Evolutionary conservation across 192 early-diverging fungal species (phyloP), one percentile per base, ranked within the genome.

Genomic region (Coemansia sp.): DNA sequence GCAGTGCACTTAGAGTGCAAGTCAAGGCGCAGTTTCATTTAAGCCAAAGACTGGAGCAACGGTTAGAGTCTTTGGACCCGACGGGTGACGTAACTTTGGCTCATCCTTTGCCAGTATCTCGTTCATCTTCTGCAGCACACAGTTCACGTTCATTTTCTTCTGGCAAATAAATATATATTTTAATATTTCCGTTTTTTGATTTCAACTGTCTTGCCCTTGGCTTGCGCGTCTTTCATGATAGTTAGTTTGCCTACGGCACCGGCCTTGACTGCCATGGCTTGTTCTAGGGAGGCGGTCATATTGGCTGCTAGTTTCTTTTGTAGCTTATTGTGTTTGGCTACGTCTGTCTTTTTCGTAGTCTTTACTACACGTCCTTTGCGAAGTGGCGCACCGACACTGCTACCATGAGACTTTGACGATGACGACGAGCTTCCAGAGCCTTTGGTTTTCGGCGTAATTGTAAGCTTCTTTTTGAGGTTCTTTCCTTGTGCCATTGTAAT

Each of bases 201-300:
- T 12, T 76, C 65, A 18, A 82, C 79, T n/a, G 72, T 75, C 66
- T 86, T 80, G 29, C 86, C 89, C 65, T 86, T 76, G 4, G 83
- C 76, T 53, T 85, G 87, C 29, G 84, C 76, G 1, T 71, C 72
- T 73, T 87, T 89, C 89, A 92, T 89, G 33, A 92, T 92, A 1
- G 87, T 89, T 65, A 92, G 83, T 70, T 92, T 92, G 36, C 90
- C 90, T 3, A 89, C 88, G 1, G 87, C 80, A 3, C 86, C 88
- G 0, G 90, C 90, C 72, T 88, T 88, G 63, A 86, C 88, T 15
- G 89, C 83, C 90, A 92, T 90, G 13, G 83, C 69, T 47, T 84
- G 83, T 65, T 84, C 83, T 16, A 84, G 70, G 9, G 64, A 71
- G 36, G 69, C 61, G 0, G 83, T 84, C 60, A 84, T 68, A 44